Base-by-base conservation (phyloP, 345 rosid species). In the Bretschneidera sinensis region DNA sequence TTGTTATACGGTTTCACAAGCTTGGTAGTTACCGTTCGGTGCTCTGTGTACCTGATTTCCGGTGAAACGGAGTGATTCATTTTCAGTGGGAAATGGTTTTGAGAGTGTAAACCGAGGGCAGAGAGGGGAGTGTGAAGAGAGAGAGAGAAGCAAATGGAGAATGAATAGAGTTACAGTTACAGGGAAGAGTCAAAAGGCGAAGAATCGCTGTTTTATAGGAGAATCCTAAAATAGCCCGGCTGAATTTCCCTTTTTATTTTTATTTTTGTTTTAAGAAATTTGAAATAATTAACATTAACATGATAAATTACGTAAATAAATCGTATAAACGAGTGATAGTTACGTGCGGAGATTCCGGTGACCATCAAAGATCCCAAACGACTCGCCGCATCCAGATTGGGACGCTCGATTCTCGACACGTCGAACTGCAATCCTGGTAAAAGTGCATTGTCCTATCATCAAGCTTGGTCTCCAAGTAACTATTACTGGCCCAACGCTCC, bases 191-290 rank as follows among this genome's bases (percentile, higher is more conserved):
- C 78, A 78, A 80, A 74, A 71, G 51, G 74, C 43, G 24, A 35
- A 67, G 68, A 74, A 67, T 75, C 71, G 66, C 73, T 57, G 57
- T 71, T 84, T 75, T 81, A 73, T 68, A 76, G 78, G 72, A 73
- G 74, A 55, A 73, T 72, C 76, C 55, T 64, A 39, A 76, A n/a
- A 55, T 65, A 59, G 15, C 15, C 45, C 45, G 15, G 4, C 45
- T 5, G n/a, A 11, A 9, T 55, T 47, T 20, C 17, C 1, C 5
- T 45, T 47, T 2, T 24, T 31, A 17, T 49, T 55, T 23, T 17
- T 7, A 14, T 6, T 33, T 23, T 23, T 15, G 11, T 13, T 10
- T 18, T 28, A 28, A 13, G 11, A 45, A 39, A 16, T n/a, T 20
- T 28, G 35, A 20, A 13, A 17, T 17, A 53, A 68, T 61, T 60